Base-by-base conservation (phyloP, 805 yeast genomes). In the Lachancea quebecensis region DNA sequence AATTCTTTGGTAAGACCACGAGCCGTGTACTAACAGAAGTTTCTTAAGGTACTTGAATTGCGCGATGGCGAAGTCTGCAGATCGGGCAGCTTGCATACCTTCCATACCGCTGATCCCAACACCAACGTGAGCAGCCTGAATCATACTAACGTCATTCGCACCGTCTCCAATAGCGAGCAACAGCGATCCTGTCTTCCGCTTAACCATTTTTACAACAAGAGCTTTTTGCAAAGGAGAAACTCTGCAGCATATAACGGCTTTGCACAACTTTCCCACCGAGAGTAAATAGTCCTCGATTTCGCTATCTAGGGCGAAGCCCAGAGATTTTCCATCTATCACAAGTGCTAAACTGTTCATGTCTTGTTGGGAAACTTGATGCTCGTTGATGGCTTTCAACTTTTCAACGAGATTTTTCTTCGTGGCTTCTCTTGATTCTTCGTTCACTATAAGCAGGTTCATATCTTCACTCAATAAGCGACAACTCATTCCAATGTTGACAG, bases 81-180 rank as follows among this genome's bases (percentile, higher is more conserved):
- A 83, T 64, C 99, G 77, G 0, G 99, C 97, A 10, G 99, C 99
- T 67, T 93, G 99, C 88, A 90, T 89, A 54, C 99, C 99, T 69
- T 93, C 99, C 91, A 89, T 84, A 53, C 99, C 99, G 66, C 95
- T 86, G 51, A 93, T 95, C 62, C 99, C 99, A 18, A 93, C 96
- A 51, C 99, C 99, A 43, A 93, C 96, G 65, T 93, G 98, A 0
- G 99, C 99, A 12, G 99, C 98, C 66, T 93, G 99, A 53, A 93
- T 93, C 99, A 93, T 93, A 32, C 95, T 84, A 35, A 93, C 99
- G 69, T 93, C 99, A 60, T 93, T 93, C 2, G 99, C 99, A 59
- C 99, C 99, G 67, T 93, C 99, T 37, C 99, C 99, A 59, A 93
- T 84, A 1, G 99, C 98, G 48, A 93, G 70, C 36, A 95, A 65